These are phyloP conservation scores for Pseudocercospora macadamiae DNA, from an alignment of 2,329 filamentous ascomycete species.

Conservation along the genomic window DNA sequence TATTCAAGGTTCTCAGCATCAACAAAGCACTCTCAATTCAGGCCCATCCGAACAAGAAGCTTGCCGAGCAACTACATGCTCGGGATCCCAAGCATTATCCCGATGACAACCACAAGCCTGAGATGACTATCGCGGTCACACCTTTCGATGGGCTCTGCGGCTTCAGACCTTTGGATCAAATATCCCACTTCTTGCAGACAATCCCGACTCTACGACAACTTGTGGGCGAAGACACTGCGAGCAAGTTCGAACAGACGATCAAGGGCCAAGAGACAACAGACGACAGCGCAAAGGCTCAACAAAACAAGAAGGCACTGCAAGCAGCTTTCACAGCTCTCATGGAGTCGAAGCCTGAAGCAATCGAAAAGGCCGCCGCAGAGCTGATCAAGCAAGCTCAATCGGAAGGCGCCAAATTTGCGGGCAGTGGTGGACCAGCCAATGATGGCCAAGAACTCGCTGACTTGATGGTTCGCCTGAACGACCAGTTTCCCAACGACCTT, in stretches of 20 bases:
- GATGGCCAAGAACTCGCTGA: conserved; percentile 72
- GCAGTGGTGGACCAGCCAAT: conserved; percentile 68
- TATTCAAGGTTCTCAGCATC: conserved; percentile 97
- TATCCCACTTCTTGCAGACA: conserved; percentile 76
- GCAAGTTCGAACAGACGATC: conserved; percentile 49
- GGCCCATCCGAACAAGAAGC: conserved; percentile 72
- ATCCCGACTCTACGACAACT: conserved; percentile 57
- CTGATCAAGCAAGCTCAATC: conserved; percentile 72
- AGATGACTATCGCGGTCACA: conserved; percentile 98
- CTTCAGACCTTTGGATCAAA: conserved; percentile 85
- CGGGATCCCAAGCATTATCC: conserved; percentile 93
- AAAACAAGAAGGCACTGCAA: conserved; percentile 79
- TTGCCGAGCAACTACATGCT: conserved; percentile 84
- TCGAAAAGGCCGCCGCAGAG: conserved; percentile 66
- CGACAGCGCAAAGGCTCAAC: conserved; percentile 48
- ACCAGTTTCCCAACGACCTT: conserved; percentile 85
- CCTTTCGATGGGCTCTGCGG: conserved; percentile 95
- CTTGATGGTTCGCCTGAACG: conserved; percentile 75
- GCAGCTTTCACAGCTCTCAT: conserved; percentile 78
- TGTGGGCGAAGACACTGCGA: conserved; percentile 52
- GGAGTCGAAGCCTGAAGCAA: conserved; percentile 69
- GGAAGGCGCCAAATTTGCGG: conserved; percentile 74
- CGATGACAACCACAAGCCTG: conserved; percentile 99
- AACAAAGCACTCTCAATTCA: conserved; percentile 96
- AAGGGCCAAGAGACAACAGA: conserved; percentile 56